Base-by-base conservation (phyloP, 2,329 filamentous ascomycete genomes). In the Penicillium sp. region DNA sequence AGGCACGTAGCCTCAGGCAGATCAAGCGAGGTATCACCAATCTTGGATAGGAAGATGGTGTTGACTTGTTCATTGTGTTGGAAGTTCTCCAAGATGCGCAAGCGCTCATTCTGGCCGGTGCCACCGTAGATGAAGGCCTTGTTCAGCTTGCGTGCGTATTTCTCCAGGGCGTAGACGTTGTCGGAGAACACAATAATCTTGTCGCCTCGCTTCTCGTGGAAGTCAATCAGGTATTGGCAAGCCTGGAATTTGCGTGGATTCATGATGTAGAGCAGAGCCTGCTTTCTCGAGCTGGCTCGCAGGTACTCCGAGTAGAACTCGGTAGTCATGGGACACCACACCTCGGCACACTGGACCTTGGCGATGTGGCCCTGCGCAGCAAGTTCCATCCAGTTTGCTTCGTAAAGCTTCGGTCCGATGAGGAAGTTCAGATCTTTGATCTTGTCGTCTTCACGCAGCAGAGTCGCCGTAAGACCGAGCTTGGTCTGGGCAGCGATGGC, bases 361-460 rank as follows among this genome's bases (percentile, higher is more conserved):
- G 95, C 95, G 74, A 99, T 99, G 73, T 97, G 93, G 0, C 95
- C 95, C 77, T 97, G 92, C 71, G 97, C 91, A 1, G 94, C 95
- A 42, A 99, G 85, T 75, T 99, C 95, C 88, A 98, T 96, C 95
- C 95, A 99, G 75, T 99, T 99, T 31, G 95, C 95, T 77, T 99
- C 95, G 73, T 96, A 99, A 0, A 99, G 82, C 76, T 99, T 99
- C 0, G 95, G 95, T 0, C 95, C 95, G 70, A 99, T 98, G 59
- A 99, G 80, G 73, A 98, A 99, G 75, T 99, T 99, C 48, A 99
- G 79, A 81, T 98, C 93, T 28, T 91, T 91, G 73, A 99, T 99
- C 80, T 98, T 98, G 82, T 99, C 94, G 71, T 99, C 95, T 78
- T 99, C 95, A 81, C 95, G 87, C 15, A 99, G 86, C 11, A 99